phyloP scores from a whole-genome alignment of 352 stramenopile species.

The Globisporangium heterothallicum region DNA sequence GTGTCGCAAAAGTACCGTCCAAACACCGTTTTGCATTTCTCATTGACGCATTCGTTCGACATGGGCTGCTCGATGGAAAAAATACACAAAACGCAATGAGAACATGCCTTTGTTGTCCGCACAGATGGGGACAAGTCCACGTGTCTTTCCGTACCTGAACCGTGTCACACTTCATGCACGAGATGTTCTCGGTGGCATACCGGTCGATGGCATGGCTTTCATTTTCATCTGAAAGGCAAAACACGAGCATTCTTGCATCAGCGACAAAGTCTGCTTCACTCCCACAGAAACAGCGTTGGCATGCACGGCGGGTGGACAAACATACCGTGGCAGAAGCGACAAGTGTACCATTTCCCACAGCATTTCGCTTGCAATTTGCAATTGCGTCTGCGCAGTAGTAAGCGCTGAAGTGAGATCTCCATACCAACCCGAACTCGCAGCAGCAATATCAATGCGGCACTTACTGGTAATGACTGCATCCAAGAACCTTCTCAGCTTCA shows the following conservation, averaged over 20 bases:
- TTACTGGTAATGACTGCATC: slow-evolving; percentile 86
- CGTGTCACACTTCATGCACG: slow-evolving; percentile 91
- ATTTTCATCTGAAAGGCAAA: slow-evolving; percentile 37
- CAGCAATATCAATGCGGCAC: slow-evolving; percentile 13
- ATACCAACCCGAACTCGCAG: background rate
- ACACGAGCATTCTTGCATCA: background rate
- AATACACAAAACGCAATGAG: too few species aligned
- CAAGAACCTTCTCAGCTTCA: slow-evolving; percentile 54
- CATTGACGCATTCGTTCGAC: slow-evolving; percentile 49
- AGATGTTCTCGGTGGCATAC: slow-evolving; percentile 92
- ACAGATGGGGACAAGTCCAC: too few species aligned
- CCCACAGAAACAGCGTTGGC: too few species aligned
- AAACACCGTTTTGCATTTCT: slow-evolving; percentile 74
- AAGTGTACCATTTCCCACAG: slow-evolving; percentile 87
- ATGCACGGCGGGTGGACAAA: slow-evolving; percentile 7
- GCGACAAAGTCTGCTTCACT: too few species aligned
- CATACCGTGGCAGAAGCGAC: slow-evolving; percentile 87
- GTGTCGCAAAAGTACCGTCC: slow-evolving; percentile 92
- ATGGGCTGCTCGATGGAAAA: slow-evolving; percentile 41
- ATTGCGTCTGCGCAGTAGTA: slow-evolving; percentile 27
- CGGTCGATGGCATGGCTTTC: slow-evolving; percentile 91
- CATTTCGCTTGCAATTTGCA: slow-evolving; percentile 85
- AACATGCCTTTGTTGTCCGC: too few species aligned
- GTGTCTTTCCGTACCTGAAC: slow-evolving; percentile 32
- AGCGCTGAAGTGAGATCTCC: background rate